Base-by-base conservation (phyloP, 352 stramenopile genomes). In the Globisporangium viniferum region DNA sequence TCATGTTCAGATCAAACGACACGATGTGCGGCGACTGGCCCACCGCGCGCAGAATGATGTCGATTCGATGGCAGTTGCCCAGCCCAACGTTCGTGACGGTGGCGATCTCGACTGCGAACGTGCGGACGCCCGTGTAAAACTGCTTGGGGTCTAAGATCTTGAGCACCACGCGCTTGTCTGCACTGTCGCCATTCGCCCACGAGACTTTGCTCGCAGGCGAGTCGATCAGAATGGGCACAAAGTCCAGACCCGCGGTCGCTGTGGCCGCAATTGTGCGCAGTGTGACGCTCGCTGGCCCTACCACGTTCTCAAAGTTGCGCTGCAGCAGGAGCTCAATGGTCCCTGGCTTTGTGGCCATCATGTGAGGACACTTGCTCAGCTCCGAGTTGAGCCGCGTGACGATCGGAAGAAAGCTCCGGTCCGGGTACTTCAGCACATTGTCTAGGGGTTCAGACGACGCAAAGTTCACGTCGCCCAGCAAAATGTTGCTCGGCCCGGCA, bases 1-100 rank as follows among this genome's bases (percentile, higher is more conserved):
- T 67, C 81, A 93, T 80, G 35, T 93, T 60, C 4, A 93, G 61
- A 24, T 80, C 78, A 33, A 89, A 93, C 0, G 72, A 71, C 1
- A 68, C 20, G 2, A 91, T 44, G 36, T 73, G 78, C 18, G 84
- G 82, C 5, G 67, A 59, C 44, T 65, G 72, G 1, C 78, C 72
- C 7, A 91, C 65, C 0, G 68, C 59, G 1, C 74, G 61, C 0
- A 92, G 49, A 2, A 80, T 46, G 22, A 92, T 66, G 29, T 84
- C 66, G 10, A 78, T 39, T 0, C 29, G 39, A 44, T 89, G 72
- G 61, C 84, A 93, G 18, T 84, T 69, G 4, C 82, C 84, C 24
- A 93, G 53, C 2, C 59, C 70, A 24, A 82, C 73, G 22, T 80
- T 80, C 44, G 24, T 73, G n/a, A 83, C 72, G n/a, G 53, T 68